These are phyloP conservation scores for Mortierella claussenii DNA, from an alignment of 192 early-diverging fungal genomes.

Conservation along the genomic window DNA sequence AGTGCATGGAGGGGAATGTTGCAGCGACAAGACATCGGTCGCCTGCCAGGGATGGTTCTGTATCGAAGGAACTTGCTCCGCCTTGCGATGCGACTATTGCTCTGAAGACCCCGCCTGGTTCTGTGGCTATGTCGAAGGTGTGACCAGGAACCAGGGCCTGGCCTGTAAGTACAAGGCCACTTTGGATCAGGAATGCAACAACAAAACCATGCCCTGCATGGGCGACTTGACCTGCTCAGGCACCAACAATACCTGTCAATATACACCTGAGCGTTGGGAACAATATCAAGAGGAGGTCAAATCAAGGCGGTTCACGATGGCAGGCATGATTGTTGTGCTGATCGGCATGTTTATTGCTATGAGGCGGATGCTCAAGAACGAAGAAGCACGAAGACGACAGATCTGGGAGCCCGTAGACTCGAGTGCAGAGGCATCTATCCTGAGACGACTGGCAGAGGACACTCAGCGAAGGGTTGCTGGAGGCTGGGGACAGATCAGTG, in stretches of 20 bases:
- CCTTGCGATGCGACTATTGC: constrained; percentile 24
- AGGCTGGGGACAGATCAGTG: constrained; percentile 52
- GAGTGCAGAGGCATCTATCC: constrained; percentile 44
- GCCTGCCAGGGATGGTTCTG: constrained; percentile 53
- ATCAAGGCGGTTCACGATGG: constrained; percentile 43
- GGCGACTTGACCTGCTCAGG: constrained; percentile 7
- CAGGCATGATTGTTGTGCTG: constrained; percentile 42
- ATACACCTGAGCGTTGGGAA: constrained; percentile 24
- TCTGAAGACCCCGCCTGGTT: constrained; percentile 34
- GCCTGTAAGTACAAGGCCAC: constrained; percentile 34
- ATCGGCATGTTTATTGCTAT: constrained; percentile 49
- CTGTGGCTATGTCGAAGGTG: constrained; percentile 43
- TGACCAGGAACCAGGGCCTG: constrained; percentile 21
- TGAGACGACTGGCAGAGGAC: constrained; percentile 43
- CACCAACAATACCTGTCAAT: constrained; percentile 40
- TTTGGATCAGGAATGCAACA: constrained; percentile 20
- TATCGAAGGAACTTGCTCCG: constrained; percentile 18
- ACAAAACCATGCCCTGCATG: constrained; percentile 44
- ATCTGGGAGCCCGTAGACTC: constrained; percentile 54
- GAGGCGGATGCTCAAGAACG: constrained; percentile 51
- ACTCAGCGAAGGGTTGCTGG: constrained; percentile 45
- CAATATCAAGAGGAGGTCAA: constrained; percentile 36
- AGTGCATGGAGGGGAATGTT: constrained; percentile 36
- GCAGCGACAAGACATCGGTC: constrained; percentile 22
- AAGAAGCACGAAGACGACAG: constrained; percentile 43